Base-by-base conservation (phyloP, 495 filamentous ascomycete species). In the Neurospora sp. region DNA sequence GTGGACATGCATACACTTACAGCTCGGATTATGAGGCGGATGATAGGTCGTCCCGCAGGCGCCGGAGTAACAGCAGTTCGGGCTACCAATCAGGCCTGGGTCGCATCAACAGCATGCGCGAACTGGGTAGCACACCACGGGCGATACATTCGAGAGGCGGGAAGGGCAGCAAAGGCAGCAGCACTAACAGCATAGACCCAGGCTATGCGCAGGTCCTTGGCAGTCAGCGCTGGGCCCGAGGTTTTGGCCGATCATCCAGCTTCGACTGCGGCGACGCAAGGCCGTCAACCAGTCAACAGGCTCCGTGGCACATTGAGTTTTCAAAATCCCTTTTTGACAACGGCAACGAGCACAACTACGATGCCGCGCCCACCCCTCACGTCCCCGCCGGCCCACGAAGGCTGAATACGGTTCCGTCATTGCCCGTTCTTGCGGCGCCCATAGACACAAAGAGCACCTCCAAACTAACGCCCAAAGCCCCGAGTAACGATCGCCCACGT, bases 351-450 rank as follows among this genome's bases (percentile, higher is more conserved):
- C 83, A 90, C 75, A 85, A 89, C 71, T 88, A 91, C 79, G 93
- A 97, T 76, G 92, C 94, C 72, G 96, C 96, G 39, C 95, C 94
- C 14, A 94, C 91, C 27, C 96, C 96, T 31, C 96, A 90, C 48
- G 84, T 99, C 69, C 94, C 94, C 22, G 91, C 85, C 59, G 95
- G 94, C 14, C 94, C 94, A 70, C 87, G 92, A 35, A 83, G 80
- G 70, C 78, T 83, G 41, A 80, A 83, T 68, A 80, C 83, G 70
- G 74, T 82, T 75, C 76, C 85, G 73, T 80, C 83, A 74, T 75
- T 84, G 72, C 85, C 87, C 71, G 81, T 85, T n/a, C 75, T 82
- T 46, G 75, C 83, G 16, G 75, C 83, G 16, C 82, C 85, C 27
- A 81, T 82, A 27, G 78, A 80, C 11, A 76, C 78, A 10, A 82